phyloP scores from a whole-genome alignment of 139 green algal genomes.

The Desmodesmus armatus region DNA sequence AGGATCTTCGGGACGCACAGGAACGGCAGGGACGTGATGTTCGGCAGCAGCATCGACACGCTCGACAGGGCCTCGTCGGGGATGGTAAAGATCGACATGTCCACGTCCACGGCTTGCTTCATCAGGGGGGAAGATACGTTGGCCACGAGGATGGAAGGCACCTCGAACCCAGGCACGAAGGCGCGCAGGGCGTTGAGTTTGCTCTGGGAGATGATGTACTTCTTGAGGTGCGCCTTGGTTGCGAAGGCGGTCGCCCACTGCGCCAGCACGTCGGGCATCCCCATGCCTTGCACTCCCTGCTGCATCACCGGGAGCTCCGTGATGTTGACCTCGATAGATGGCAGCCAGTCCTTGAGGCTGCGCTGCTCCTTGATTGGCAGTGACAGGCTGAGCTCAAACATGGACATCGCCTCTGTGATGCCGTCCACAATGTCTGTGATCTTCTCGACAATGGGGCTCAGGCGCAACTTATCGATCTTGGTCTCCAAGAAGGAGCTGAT shows the following conservation, averaged over 20 bases:
- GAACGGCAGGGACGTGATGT: slow-evolving; percentile 10
- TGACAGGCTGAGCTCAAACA: background rate
- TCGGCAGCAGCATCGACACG: slow-evolving; percentile 2
- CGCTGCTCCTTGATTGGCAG: too few relatives aligned
- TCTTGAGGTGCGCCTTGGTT: background rate
- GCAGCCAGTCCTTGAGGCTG: too few relatives aligned
- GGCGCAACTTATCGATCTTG: too few relatives aligned
- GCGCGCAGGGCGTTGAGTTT: background rate
- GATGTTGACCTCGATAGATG: too few relatives aligned
- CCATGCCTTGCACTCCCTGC: slow-evolving; percentile 28
- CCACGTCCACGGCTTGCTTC: background rate
- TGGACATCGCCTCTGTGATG: background rate
- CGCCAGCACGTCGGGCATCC: slow-evolving; percentile 19
- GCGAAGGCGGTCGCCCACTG: slow-evolving; percentile 14
- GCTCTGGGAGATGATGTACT: background rate
- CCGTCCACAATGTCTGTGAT: background rate
- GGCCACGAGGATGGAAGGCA: background rate
- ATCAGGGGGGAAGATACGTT: background rate
- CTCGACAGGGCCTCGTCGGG: background rate
- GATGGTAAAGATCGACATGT: slow-evolving; percentile 10
- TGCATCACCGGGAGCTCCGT: too few relatives aligned
- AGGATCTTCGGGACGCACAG: background rate
- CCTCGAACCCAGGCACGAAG: background rate
- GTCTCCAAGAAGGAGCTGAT: too few relatives aligned
- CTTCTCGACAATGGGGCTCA: too few relatives aligned